These are phyloP conservation scores for Lactifluus subvellereus DNA, from an alignment of 768 basidiomycete species.

Conservation along the genomic window DNA sequence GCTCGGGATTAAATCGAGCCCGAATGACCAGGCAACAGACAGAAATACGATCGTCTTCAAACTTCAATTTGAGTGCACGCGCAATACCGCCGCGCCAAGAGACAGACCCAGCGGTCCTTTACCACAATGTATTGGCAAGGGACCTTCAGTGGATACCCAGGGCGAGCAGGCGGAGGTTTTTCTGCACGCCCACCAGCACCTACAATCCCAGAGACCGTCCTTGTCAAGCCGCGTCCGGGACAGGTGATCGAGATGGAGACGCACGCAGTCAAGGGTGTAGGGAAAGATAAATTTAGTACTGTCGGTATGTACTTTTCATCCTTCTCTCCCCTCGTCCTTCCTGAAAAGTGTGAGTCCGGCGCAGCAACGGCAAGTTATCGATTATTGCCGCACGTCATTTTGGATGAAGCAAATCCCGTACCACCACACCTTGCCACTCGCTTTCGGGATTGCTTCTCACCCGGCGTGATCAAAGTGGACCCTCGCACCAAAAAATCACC, in stretches of 20 bases:
- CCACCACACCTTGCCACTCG: slow-evolving; percentile 71
- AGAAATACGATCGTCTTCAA: slow-evolving; percentile 86
- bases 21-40: slow-evolving; percentile 69
- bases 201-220: slow-evolving; percentile 75
- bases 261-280: slow-evolving; percentile 89
- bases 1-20: slow-evolving; percentile 49
- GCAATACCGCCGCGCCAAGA: slow-evolving; percentile 48
- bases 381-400: slow-evolving; percentile 73
- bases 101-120: slow-evolving; percentile 41
- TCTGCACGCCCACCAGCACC: slow-evolving; percentile 48
- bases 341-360: not conserved
- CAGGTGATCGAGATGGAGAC: slow-evolving; percentile 81
- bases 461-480: slow-evolving; percentile 67
- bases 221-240: slow-evolving; percentile 89
- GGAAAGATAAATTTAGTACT: slow-evolving; percentile 91
- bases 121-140: slow-evolving; percentile 61
- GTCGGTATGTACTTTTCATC: slow-evolving; percentile 54
- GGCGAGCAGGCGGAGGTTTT: slow-evolving; percentile 74
- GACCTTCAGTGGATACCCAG: slow-evolving; percentile 68
- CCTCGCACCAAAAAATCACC: slow-evolving; percentile 50
- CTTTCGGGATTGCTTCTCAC: slow-evolving; percentile 84
- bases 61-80: slow-evolving; percentile 63
- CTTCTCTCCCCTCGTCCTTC: not conserved
- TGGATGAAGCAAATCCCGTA: slow-evolving; percentile 66
- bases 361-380: slow-evolving; percentile 94